phyloP scores from a whole-genome alignment of 257 asterid genomes.

The Rauvolfia tetraphylla region DNA sequence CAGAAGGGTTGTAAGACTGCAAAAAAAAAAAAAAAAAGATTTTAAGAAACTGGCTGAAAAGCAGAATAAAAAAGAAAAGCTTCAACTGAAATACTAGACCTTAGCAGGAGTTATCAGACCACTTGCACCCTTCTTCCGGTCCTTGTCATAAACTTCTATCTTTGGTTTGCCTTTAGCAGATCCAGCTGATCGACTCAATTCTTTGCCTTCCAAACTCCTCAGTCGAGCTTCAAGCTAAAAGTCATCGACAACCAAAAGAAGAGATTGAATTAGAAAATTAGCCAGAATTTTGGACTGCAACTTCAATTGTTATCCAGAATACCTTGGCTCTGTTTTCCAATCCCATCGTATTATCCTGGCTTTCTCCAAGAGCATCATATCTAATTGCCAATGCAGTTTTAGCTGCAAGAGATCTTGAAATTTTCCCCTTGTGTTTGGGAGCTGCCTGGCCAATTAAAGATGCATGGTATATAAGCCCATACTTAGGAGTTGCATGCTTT shows the following conservation, averaged over 20 bases:
- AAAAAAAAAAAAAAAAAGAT: conserved; percentile 11
- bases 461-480: conserved; percentile 87
- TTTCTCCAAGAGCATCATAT: conserved; percentile 76
- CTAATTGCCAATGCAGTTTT: conserved; percentile 78
- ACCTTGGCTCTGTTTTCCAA: conserved; percentile 72
- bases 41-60: neutral
- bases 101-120: conserved; percentile 68
- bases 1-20: conserved; percentile 71
- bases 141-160: conserved; percentile 77
- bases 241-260: neutral
- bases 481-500: conserved; percentile 84
- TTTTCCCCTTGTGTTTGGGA: conserved; percentile 85
- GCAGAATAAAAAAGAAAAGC: neutral
- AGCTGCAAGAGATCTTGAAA: conserved; percentile 77
- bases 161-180: conserved; percentile 81
- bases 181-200: conserved; percentile 62
- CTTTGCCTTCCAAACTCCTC: conserved; percentile 70
- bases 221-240: conserved; percentile 70
- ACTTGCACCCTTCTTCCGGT: conserved; percentile 60
- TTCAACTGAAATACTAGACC: conserved; percentile 31
- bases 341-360: conserved; percentile 72
- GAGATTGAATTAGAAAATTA: neutral
- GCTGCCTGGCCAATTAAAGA: conserved; percentile 92
- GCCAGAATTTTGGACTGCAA: neutral
- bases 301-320: neutral